Evolutionary conservation across 345 rosid genomes (phyloP).

Genomic region (Excoecaria agallocha): DNA sequence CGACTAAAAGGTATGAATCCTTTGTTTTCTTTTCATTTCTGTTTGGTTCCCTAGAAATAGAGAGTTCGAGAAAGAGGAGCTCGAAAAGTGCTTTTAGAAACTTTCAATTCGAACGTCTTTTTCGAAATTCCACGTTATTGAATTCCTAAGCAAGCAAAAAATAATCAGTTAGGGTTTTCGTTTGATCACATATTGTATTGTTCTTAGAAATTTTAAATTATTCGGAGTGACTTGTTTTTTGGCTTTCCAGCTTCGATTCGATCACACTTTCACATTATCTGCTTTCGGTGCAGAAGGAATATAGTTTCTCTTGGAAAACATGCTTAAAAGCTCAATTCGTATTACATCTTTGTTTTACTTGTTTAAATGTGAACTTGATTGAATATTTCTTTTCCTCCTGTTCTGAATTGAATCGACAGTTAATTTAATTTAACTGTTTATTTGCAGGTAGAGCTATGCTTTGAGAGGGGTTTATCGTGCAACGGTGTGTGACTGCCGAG

Average conservation of each 20-base stretch:
- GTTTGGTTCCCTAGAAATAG: not conserved
- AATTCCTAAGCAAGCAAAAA: not conserved
- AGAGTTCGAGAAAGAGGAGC: not conserved
- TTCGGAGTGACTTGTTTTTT: not conserved
- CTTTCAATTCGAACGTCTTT: not conserved
- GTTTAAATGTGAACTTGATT: not conserved
- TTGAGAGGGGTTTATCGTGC: not conserved
- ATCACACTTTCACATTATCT: not conserved
- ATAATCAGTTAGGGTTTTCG: constrained; percentile 2
- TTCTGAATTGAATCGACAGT: not conserved
- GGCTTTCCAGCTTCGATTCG: not conserved
- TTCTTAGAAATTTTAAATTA: not conserved
- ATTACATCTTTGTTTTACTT: not conserved
- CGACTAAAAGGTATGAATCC: not conserved
- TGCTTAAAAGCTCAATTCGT: not conserved
- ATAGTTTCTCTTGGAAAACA: not conserved
- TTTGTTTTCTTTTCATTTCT: not conserved
- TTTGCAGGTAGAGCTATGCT: constrained; percentile 7
- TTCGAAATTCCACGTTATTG: not conserved
- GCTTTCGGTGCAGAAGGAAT: not conserved
- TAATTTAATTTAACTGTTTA: not conserved
- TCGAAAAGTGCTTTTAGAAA: not conserved
- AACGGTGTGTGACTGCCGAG: not conserved
- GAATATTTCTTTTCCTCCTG: not conserved
- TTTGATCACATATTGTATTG: not conserved